Evolutionary conservation across 768 basidiomycete species (phyloP), one percentile per base, ranked within the genome.

Genomic region (Xerocomellus intermedius): DNA sequence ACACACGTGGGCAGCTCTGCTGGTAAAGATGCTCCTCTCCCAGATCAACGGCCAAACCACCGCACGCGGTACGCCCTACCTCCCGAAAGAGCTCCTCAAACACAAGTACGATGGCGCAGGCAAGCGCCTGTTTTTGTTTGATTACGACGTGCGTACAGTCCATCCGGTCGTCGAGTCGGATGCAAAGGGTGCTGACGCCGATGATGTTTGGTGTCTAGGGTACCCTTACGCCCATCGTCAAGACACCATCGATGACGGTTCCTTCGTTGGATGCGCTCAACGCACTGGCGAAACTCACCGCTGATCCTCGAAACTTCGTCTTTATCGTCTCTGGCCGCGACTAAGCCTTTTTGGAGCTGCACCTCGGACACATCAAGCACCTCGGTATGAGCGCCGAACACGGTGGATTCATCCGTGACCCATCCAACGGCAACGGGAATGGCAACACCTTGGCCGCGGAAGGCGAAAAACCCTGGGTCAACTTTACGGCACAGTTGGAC

Each of bases 291-390:
- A 76, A 77, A 54, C 81, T 99, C 35, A 75, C 87, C 1, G 74
- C 76, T 16, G 95, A 98, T 70, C 91, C 95, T 22, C 79, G 78
- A 65, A 99, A 99, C 72, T 61, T 97, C 41, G 94, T 98, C 50
- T 98, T 94, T 76, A 94, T 99, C 72, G 97, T 99, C 70, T 97
- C 94, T 0, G 96, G 96, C 2, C 91, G 96, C 28, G 96, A 98
- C 69, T 86, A 87, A 48, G 89, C 75, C 48, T 99, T 99, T 82
- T 78, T 99, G 16, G 91, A 94, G 67, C 81, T 88, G 63, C 94
- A 98, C 66, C 81, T 98, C 21, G 96, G 95, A 1, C 87, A 93
- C 70, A 76, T 99, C 54, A 73, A 74, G 60, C 78, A 81, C 45
- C 78, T 99, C 8, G 96, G 96, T 13, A 89, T 98, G 80, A 89